Percentiles rank a stretch among this genome's conserved stretches.
These are phyloP conservation scores for Echeveria elegans DNA, from an alignment of 164 flowering plant genomes.

Conservation along the genomic window DNA sequence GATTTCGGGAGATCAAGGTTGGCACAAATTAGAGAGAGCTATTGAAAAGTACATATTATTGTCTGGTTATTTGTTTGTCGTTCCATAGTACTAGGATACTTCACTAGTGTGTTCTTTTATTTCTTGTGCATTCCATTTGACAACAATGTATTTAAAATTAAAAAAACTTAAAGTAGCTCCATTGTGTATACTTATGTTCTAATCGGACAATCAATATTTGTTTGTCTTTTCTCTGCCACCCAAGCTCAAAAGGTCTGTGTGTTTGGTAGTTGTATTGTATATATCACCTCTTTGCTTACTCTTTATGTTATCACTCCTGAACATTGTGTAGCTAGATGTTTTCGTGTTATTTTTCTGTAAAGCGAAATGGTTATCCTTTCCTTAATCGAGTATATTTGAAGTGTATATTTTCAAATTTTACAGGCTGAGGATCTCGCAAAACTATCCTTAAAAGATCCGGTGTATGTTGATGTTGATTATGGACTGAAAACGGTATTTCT, in stretches of 20 bases:
- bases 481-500: neutral
- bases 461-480: neutral
- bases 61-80: neutral
- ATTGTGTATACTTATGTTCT: neutral
- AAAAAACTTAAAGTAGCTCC: neutral
- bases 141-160: neutral
- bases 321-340: neutral
- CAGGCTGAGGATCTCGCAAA: conserved; percentile 8
- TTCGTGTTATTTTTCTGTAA: neutral
- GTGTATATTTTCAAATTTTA: neutral
- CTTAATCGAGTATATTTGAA: neutral
- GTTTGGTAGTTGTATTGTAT: neutral
- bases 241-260: conserved; percentile 1
- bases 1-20: too few relatives aligned
- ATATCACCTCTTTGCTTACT: neutral
- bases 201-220: neutral
- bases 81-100: neutral
- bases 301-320: neutral
- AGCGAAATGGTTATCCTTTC: neutral
- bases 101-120: neutral
- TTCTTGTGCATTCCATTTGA: neutral
- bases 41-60: neutral
- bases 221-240: conserved; percentile 5
- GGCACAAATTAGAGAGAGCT: neutral
- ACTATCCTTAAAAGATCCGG: conserved; percentile 1